These are phyloP conservation scores for Adansonia gregorii DNA, from an alignment of 441 rosid species.

Conservation along the genomic window DNA sequence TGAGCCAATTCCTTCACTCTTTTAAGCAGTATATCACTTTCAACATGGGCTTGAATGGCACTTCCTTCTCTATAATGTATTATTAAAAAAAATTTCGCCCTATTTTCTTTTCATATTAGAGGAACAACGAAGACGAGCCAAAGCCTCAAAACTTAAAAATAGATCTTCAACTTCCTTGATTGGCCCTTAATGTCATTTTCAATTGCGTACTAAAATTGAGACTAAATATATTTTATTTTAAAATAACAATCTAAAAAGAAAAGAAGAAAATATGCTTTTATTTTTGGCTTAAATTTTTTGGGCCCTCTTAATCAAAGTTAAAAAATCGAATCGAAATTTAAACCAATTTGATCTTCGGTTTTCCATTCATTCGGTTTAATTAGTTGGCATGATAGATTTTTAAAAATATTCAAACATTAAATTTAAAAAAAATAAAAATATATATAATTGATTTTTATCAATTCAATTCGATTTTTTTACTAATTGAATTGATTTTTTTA, in stretches of 20 bases:
- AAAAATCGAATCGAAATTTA: no score
- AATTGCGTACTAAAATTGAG: neutral
- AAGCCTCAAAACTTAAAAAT: neutral
- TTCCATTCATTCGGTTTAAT: no score
- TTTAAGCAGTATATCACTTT: neutral
- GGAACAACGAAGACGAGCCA: neutral
- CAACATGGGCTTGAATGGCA: neutral
- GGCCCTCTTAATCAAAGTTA: neutral
- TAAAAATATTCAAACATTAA: no score
- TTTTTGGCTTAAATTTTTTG: slow-evolving; percentile 16
- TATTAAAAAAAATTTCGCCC: neutral
- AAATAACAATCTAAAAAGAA: neutral
- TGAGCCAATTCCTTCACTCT: neutral
- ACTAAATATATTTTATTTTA: neutral
- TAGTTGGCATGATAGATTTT: no score
- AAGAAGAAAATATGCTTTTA: neutral
- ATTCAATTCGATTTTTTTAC: no score
- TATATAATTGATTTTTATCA: no score
- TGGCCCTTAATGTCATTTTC: slow-evolving; percentile 22
- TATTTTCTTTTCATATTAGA: neutral
- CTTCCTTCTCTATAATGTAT: neutral
- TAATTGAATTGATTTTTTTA: no score
- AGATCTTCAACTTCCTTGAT: neutral
- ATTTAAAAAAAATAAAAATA: no score
- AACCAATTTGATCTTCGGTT: no score